A percentile compares a stretch with the other conserved stretches of the same genome.
These are phyloP conservation scores for Pezicula radicicola DNA, from an alignment of 2,329 filamentous ascomycete genomes.

Conservation along the genomic window DNA sequence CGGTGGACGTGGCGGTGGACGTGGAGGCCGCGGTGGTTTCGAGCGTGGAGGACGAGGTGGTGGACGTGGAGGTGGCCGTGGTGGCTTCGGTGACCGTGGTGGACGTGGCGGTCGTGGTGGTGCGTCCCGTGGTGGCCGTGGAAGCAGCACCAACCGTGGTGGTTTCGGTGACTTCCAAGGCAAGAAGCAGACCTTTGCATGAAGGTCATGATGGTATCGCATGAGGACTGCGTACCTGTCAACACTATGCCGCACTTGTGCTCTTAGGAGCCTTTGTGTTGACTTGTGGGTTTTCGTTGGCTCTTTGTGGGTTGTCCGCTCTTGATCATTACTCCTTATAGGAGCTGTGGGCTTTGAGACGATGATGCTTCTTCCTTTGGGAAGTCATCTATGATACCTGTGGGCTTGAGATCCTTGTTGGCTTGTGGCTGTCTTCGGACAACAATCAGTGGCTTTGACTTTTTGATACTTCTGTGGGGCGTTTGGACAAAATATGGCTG, in stretches of 20 bases:
- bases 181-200: slow-evolving; percentile 44
- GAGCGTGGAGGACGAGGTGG: slow-evolving; percentile 37
- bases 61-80: slow-evolving; percentile 27
- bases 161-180: slow-evolving; percentile 59
- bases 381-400: slow-evolving; percentile 19
- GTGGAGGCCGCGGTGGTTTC: slow-evolving; percentile 35
- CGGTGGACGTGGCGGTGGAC: slow-evolving; percentile 37
- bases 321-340: slow-evolving; percentile 29
- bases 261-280: slow-evolving; percentile 15
- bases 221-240: slow-evolving; percentile 17
- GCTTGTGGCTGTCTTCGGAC: slow-evolving; percentile 27
- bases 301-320: slow-evolving; percentile 33
- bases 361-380: slow-evolving; percentile 6
- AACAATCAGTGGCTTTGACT: slow-evolving; percentile 8
- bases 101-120: slow-evolving; percentile 45
- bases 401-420: slow-evolving; percentile 28
- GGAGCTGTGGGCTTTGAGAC: slow-evolving; percentile 34
- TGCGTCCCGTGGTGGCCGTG: slow-evolving; percentile 29
- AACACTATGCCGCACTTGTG: slow-evolving; percentile 23
- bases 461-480: slow-evolving; percentile 25
- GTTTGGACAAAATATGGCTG: slow-evolving; percentile 19
- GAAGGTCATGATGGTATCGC: slow-evolving; percentile 5
- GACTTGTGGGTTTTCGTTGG: slow-evolving; percentile 27
- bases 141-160: slow-evolving; percentile 43
- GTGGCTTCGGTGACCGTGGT: slow-evolving; percentile 32